Conservation (phyloP, 164 flowering plant genomes). For the Hamamelis virginiana region DNA sequence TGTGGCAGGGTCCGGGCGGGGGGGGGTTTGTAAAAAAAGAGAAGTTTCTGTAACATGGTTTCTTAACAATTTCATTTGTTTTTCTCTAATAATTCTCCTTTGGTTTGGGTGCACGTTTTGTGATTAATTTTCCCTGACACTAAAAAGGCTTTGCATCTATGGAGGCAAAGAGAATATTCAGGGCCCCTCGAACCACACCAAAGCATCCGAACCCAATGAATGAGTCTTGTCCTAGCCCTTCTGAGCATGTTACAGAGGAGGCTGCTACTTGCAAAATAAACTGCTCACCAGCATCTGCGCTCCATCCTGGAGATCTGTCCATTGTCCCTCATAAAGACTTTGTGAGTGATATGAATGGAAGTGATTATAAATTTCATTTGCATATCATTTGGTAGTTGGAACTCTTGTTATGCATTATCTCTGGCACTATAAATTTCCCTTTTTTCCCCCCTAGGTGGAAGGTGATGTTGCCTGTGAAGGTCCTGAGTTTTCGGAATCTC, state of each 20-base stretch:
- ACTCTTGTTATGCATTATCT: not conserved
- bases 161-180: conserved; percentile 80
- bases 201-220: conserved; percentile 26
- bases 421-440: conserved; percentile 1
- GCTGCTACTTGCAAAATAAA: conserved; percentile 23
- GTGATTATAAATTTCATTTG: not conserved
- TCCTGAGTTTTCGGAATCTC: conserved; percentile 22
- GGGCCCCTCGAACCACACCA: conserved; percentile 57
- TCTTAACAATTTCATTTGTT: not conserved
- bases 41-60: not conserved
- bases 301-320: conserved; percentile 11
- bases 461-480: conserved; percentile 16
- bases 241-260: conserved; percentile 20
- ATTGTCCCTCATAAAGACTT: conserved; percentile 19
- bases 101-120: not conserved
- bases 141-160: conserved; percentile 80
- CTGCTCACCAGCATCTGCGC: conserved; percentile 16
- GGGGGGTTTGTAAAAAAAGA: too few species aligned
- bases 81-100: not conserved
- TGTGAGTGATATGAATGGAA: conserved; percentile 29
- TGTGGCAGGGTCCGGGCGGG: too few species aligned
- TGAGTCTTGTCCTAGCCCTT: conserved; percentile 26
- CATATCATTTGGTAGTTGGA: not conserved
- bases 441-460: conserved; percentile 44
- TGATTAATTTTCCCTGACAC: conserved; percentile 29